Conservation (phyloP, 805 yeast genomes). For the Ogataea nitratoaversa region DNA sequence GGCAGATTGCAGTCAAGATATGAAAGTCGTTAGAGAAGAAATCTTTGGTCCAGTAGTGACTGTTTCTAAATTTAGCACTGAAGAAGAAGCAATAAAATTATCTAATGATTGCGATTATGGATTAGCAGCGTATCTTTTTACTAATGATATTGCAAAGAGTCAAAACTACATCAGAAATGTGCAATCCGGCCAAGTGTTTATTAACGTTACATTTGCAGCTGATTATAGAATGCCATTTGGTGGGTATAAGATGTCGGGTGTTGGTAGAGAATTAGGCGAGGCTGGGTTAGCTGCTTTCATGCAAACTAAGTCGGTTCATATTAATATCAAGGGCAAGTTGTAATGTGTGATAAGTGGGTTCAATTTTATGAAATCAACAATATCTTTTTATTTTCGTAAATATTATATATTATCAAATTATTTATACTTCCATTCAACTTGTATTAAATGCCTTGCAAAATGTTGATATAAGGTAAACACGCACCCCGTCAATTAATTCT, state of each 20-base stretch:
- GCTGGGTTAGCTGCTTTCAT: slow-evolving; percentile 84
- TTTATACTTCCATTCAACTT: too few relatives aligned
- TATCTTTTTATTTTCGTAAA: too few relatives aligned
- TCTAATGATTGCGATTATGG: slow-evolving; percentile 87
- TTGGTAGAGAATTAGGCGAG: slow-evolving; percentile 90
- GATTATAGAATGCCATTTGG: slow-evolving; percentile 89
- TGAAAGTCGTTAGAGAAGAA: slow-evolving; percentile 72
- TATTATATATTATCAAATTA: too few relatives aligned
- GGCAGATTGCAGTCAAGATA: slow-evolving; percentile 62
- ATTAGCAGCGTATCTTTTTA: slow-evolving; percentile 87
- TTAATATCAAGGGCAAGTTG: slow-evolving; percentile 28
- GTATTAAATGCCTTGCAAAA: too few relatives aligned
- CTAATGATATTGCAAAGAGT: slow-evolving; percentile 70
- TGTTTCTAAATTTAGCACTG: slow-evolving; percentile 72
- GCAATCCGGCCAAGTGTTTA: slow-evolving; percentile 88
- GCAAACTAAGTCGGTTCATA: slow-evolving; percentile 81
- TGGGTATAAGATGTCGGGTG: slow-evolving; percentile 86
- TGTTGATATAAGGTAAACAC: too few relatives aligned
- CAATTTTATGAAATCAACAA: too few relatives aligned
- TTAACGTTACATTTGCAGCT: slow-evolving; percentile 86
- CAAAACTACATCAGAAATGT: slow-evolving; percentile 68
- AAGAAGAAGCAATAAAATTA: slow-evolving; percentile 70
- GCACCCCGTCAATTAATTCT: too few relatives aligned
- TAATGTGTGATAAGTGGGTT: too few relatives aligned
- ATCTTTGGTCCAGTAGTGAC: slow-evolving; percentile 92